phyloP scores from a whole-genome alignment of 768 basidiomycete genomes.

The Psilocybe azurescens region DNA sequence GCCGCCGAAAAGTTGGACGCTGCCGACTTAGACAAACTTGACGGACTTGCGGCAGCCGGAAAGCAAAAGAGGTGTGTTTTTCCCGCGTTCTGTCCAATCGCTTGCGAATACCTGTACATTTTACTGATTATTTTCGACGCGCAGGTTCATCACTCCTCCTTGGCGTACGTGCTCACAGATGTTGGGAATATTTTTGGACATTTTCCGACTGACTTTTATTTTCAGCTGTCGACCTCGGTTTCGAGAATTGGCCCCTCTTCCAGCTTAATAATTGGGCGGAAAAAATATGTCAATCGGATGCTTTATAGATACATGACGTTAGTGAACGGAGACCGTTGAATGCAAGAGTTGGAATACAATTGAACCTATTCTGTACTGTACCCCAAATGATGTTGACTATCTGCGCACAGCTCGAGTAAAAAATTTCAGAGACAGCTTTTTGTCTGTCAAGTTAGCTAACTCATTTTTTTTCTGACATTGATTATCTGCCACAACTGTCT shows the following conservation, averaged over 20 bases:
- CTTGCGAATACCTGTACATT: conserved; percentile 4
- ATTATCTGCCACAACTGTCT: neutral
- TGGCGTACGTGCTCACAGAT: conserved; percentile 59
- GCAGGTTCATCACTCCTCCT: conserved; percentile 63
- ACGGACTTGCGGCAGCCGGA: conserved; percentile 60
- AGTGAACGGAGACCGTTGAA: neutral
- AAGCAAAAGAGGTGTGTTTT: conserved; percentile 64
- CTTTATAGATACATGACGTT: neutral
- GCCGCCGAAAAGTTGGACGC: conserved; percentile 51
- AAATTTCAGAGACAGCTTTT: neutral
- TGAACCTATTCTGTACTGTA: neutral
- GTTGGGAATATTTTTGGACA: conserved; percentile 7
- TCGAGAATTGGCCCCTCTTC: conserved; percentile 64
- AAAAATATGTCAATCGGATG: neutral
- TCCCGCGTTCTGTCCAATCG: conserved; percentile 17
- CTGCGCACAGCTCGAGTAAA: neutral
- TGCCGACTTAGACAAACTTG: conserved; percentile 60
- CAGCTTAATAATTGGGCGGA: neutral
- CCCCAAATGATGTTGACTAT: neutral
- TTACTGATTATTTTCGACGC: conserved; percentile 12
- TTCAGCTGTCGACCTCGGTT: conserved; percentile 68
- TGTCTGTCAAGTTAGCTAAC: neutral
- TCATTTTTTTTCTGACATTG: neutral
- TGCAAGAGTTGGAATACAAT: neutral
- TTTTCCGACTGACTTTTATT: conserved; percentile 19